Conservation (phyloP, 2,329 filamentous ascomycete genomes). For the Aspergillus felis region DNA sequence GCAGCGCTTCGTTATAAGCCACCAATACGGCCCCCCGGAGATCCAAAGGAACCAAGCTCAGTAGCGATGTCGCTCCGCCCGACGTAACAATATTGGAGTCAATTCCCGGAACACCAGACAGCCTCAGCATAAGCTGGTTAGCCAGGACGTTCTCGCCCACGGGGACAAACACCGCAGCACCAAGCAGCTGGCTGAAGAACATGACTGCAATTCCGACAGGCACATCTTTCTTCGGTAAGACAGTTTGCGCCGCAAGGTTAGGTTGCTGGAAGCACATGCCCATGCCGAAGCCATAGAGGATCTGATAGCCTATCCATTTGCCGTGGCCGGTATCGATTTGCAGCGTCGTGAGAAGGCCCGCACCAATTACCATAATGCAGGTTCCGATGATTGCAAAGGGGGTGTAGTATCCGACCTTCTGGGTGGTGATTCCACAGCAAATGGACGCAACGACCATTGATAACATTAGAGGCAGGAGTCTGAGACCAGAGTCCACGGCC, state of each 20-base stretch:
- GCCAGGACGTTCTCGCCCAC: conserved; percentile 23
- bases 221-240: conserved; percentile 22
- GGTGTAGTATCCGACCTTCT: conserved; percentile 32
- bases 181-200: conserved; percentile 19
- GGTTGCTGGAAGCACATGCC: conserved; percentile 22
- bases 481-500: background rate
- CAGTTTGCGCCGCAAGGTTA: conserved; percentile 18
- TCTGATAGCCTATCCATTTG: conserved; percentile 29
- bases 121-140: conserved; percentile 10
- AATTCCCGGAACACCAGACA: conserved; percentile 9
- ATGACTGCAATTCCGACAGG: conserved; percentile 18
- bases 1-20: background rate
- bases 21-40: background rate
- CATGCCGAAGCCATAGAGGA: conserved; percentile 24
- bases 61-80: background rate
- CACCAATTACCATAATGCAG: conserved; percentile 33
- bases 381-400: conserved; percentile 32
- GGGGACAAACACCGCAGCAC: conserved; percentile 17
- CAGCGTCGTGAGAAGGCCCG: conserved; percentile 39
- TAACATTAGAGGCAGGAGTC: background rate
- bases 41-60: background rate
- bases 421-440: conserved; percentile 3
- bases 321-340: conserved; percentile 23
- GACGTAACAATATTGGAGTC: background rate
- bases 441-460: background rate